phyloP scores from a whole-genome alignment of 768 basidiomycete species.

The Trametes punicea region DNA sequence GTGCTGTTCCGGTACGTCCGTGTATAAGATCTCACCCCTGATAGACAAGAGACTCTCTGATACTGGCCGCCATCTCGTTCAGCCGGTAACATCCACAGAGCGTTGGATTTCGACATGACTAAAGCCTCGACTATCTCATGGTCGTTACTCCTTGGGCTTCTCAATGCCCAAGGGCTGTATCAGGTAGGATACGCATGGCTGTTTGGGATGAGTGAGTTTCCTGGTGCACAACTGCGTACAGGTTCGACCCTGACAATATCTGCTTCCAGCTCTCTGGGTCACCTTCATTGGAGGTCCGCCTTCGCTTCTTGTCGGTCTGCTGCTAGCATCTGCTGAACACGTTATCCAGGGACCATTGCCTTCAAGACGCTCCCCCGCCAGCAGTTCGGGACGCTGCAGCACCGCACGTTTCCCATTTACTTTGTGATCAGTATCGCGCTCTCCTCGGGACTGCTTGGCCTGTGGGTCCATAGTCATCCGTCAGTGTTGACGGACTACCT shows the following conservation, averaged over 20 bases:
- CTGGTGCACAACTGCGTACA: neutral
- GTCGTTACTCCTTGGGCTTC: constrained; percentile 21
- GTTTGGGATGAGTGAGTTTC: constrained; percentile 64
- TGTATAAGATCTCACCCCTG: too few relatives aligned
- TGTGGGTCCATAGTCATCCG: constrained; percentile 59
- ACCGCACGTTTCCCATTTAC: constrained; percentile 72
- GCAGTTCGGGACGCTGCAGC: constrained; percentile 72
- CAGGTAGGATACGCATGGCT: constrained; percentile 58
- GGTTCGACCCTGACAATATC: neutral
- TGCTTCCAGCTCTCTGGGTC: constrained; percentile 48
- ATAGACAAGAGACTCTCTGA: too few relatives aligned
- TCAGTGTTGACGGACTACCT: constrained; percentile 47
- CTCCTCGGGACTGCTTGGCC: constrained; percentile 50
- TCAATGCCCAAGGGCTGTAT: constrained; percentile 40
- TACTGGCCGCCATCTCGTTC: too few relatives aligned
- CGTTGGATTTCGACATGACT: too few relatives aligned
- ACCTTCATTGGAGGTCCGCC: constrained; percentile 60
- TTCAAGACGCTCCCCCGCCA: constrained; percentile 62
- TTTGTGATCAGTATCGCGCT: constrained; percentile 59
- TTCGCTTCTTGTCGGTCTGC: neutral
- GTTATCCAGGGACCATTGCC: constrained; percentile 52
- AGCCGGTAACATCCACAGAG: too few relatives aligned
- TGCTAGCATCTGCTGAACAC: neutral
- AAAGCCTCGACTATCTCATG: constrained; percentile 17
- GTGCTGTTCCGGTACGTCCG: neutral